Evolutionary conservation across 306 rosid genomes (phyloP).

Genomic region (Cucurbita pepo): DNA sequence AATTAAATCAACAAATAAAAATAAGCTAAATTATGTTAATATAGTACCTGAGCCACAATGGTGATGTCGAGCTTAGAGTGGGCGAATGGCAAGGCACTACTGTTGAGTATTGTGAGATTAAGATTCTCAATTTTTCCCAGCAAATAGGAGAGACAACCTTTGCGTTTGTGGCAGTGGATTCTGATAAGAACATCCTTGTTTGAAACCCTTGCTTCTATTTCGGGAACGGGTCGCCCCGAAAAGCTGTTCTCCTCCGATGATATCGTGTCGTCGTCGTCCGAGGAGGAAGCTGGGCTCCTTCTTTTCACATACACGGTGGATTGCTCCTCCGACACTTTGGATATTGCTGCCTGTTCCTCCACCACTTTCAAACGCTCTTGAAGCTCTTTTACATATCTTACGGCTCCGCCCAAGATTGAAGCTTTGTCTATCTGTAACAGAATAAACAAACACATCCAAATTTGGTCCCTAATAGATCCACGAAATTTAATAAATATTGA

Average conservation of each 20-base stretch:
- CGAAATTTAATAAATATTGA: no score
- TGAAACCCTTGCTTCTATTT: constrained; percentile 57
- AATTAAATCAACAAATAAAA: background rate
- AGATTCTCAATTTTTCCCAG: constrained; percentile 31
- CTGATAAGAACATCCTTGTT: constrained; percentile 45
- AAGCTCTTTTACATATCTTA: constrained; percentile 43
- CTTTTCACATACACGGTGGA: constrained; percentile 36
- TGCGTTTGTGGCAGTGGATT: constrained; percentile 42
- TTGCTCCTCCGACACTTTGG: constrained; percentile 22
- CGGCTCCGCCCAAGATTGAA: constrained; percentile 69
- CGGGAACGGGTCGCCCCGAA: constrained; percentile 27
- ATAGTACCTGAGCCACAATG: constrained; percentile 58
- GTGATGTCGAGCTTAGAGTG: constrained; percentile 43
- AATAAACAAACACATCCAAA: background rate
- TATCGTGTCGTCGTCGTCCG: constrained; percentile 20
- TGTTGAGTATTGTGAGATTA: constrained; percentile 33
- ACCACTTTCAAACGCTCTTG: constrained; percentile 36
- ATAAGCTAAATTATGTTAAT: background rate
- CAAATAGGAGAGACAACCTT: constrained; percentile 19
- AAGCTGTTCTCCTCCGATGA: background rate
- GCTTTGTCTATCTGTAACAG: constrained; percentile 47
- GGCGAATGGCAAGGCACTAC: constrained; percentile 49
- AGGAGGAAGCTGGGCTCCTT: constrained; percentile 16
- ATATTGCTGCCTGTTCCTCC: constrained; percentile 27
- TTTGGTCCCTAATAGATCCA: background rate